Conservation (phyloP, 352 stramenopile genomes). For the Thalassiosira livingstoniorum region DNA sequence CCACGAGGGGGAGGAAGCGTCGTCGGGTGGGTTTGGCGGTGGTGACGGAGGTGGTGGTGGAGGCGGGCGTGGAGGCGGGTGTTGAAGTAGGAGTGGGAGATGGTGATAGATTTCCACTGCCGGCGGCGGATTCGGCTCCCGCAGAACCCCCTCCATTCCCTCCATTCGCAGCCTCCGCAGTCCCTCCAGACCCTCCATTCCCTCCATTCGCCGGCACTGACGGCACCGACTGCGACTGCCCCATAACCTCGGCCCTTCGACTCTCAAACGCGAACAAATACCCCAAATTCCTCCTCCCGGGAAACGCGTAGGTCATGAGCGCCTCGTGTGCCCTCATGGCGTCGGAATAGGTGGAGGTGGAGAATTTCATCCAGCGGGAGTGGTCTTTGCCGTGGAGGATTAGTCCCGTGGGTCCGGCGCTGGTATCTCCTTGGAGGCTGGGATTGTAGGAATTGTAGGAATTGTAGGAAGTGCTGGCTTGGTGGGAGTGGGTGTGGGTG, state of each 20-base stretch:
- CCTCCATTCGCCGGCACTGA: neutral
- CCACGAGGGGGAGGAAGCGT: slow-evolving; percentile 57
- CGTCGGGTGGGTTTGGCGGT: too few relatives aligned
- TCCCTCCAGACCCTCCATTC: too few relatives aligned
- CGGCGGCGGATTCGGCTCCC: slow-evolving; percentile 6
- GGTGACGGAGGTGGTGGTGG: too few relatives aligned
- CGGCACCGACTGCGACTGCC: neutral
- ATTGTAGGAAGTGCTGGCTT: slow-evolving; percentile 14
- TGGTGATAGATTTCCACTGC: too few relatives aligned
- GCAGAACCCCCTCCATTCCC: slow-evolving; percentile 13
- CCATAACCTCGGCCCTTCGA: slow-evolving; percentile 72
- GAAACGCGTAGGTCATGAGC: slow-evolving; percentile 84
- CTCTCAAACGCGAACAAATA: slow-evolving; percentile 87
- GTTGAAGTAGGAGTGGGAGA: too few relatives aligned
- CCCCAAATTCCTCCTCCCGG: slow-evolving; percentile 78
- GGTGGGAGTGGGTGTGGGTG: neutral
- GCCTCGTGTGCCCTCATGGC: slow-evolving; percentile 70
- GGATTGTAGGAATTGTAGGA: neutral
- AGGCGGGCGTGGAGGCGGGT: too few relatives aligned
- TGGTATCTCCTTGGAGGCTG: neutral
- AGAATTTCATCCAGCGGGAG: slow-evolving; percentile 73
- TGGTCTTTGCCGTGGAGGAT: slow-evolving; percentile 75
- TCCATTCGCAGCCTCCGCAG: too few relatives aligned
- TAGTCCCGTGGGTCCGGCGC: slow-evolving; percentile 61
- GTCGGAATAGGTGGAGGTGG: slow-evolving; percentile 72